phyloP scores from a whole-genome alignment of 495 filamentous ascomycete genomes.

The Tuber microsphaerosporum region DNA sequence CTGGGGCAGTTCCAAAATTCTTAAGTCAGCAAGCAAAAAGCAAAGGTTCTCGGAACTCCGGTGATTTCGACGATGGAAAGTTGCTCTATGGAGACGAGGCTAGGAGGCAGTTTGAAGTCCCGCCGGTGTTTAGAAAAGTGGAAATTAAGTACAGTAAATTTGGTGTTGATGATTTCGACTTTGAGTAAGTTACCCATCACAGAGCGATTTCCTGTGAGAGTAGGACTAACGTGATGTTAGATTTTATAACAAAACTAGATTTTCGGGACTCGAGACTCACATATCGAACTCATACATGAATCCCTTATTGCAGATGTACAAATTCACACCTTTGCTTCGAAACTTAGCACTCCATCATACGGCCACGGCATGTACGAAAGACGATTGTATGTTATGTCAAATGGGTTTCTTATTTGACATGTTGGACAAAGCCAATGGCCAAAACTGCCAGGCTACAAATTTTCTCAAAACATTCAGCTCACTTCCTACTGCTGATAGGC shows the following conservation, averaged over 20 bases:
- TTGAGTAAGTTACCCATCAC: slow-evolving; percentile 56
- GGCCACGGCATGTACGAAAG: slow-evolving; percentile 69
- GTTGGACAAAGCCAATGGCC: slow-evolving; percentile 87
- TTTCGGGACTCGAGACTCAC: slow-evolving; percentile 90
- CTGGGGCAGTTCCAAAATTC: slow-evolving; percentile 64
- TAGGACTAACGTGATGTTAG: slow-evolving; percentile 44
- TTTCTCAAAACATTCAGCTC: slow-evolving; percentile 80
- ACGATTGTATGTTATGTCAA: slow-evolving; percentile 85
- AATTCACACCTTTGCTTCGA: slow-evolving; percentile 77
- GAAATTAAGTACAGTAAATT: slow-evolving; percentile 98
- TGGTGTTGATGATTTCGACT: slow-evolving; percentile 96
- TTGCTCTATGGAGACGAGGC: slow-evolving; percentile 52
- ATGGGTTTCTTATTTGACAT: slow-evolving; percentile 95
- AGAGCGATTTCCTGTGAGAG: background rate
- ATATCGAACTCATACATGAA: slow-evolving; percentile 96
- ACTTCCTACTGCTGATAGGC: slow-evolving; percentile 61
- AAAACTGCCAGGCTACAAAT: slow-evolving; percentile 96
- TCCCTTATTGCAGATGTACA: slow-evolving; percentile 80
- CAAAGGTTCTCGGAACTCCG: slow-evolving; percentile 49
- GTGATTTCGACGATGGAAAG: slow-evolving; percentile 55
- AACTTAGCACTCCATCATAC: slow-evolving; percentile 89
- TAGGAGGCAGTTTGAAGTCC: slow-evolving; percentile 55
- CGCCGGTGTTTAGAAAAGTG: slow-evolving; percentile 77
- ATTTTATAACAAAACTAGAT: slow-evolving; percentile 83
- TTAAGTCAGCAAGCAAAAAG: slow-evolving; percentile 84